Conservation (phyloP, 805 yeast species). For the Sugiyamaella smithiae region DNA sequence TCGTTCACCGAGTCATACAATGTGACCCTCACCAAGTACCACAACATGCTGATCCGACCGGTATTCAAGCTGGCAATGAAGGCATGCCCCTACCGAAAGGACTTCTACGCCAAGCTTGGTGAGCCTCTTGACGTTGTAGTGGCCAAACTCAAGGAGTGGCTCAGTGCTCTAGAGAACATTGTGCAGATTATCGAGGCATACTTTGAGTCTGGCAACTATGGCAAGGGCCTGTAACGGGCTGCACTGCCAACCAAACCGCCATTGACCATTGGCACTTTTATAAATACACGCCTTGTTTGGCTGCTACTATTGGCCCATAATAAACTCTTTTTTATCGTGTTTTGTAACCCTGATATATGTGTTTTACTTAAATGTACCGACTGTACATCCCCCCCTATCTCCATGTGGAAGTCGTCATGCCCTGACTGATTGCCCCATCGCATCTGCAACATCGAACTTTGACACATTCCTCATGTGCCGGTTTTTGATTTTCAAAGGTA, state of each 20-base stretch:
- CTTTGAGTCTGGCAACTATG: slow-evolving; percentile 77
- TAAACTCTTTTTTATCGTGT: no score
- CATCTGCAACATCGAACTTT: no score
- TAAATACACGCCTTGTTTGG: no score
- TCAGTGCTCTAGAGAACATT: slow-evolving; percentile 68
- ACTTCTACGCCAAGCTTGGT: slow-evolving; percentile 79
- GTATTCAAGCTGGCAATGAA: slow-evolving; percentile 92
- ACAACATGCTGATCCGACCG: slow-evolving; percentile 77
- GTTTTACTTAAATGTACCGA: no score
- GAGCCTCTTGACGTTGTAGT: slow-evolving; percentile 55
- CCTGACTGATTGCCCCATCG: no score
- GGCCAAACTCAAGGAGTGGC: slow-evolving; percentile 68
- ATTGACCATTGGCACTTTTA: no score
- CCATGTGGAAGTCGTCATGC: no score
- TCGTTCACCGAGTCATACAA: slow-evolving; percentile 83
- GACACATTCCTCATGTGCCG: no score
- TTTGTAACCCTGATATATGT: no score
- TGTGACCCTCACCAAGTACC: slow-evolving; percentile 77
- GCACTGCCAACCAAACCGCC: no score
- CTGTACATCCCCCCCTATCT: no score
- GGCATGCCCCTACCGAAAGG: slow-evolving; percentile 89
- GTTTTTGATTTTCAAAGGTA: slow-evolving; percentile 73
- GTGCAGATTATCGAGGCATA: slow-evolving; percentile 72
- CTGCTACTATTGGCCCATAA: no score
- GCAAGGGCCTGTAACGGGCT: slow-evolving; percentile 79